Evolutionary conservation across 2,329 filamentous ascomycete genomes (phyloP).

Genomic region (Trichoderma asperellum): DNA sequence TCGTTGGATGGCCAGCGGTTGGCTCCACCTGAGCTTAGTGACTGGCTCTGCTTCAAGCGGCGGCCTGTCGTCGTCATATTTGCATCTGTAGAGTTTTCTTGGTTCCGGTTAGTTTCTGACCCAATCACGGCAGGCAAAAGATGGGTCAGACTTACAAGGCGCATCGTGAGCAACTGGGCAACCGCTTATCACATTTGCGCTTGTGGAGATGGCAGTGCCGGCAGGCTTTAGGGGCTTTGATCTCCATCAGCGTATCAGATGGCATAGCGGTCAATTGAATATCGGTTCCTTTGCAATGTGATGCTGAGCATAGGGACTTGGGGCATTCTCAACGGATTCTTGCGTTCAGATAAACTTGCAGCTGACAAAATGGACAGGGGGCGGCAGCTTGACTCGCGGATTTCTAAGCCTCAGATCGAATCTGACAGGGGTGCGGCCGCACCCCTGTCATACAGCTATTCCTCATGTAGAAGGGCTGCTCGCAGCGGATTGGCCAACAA

Average conservation of each 20-base stretch:
- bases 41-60: not conserved
- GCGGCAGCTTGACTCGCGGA: not conserved
- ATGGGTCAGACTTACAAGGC: not conserved
- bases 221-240: constrained; percentile 1
- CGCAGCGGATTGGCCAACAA: constrained; percentile 13
- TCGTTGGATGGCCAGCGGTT: constrained; percentile 6
- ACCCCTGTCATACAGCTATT: not conserved
- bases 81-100: constrained; percentile 12
- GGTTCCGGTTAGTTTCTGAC: not conserved
- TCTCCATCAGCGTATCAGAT: not conserved
- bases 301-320: not conserved
- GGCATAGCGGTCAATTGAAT: not conserved
- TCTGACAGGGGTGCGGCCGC: constrained; percentile 18
- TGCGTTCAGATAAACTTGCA: not conserved
- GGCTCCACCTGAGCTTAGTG: constrained; percentile 7
- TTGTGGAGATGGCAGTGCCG: constrained; percentile 13
- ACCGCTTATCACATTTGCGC: constrained; percentile 15
- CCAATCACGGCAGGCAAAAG: not conserved
- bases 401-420: constrained; percentile 1
- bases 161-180: constrained; percentile 19
- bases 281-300: not conserved
- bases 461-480: not conserved
- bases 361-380: not conserved
- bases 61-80: constrained; percentile 4
- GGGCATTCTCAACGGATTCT: not conserved